Percentiles rank a stretch among this genome's conserved stretches.
phyloP scores from a whole-genome alignment of 2,329 filamentous ascomycete genomes.

The Ascochyta koolunga region DNA sequence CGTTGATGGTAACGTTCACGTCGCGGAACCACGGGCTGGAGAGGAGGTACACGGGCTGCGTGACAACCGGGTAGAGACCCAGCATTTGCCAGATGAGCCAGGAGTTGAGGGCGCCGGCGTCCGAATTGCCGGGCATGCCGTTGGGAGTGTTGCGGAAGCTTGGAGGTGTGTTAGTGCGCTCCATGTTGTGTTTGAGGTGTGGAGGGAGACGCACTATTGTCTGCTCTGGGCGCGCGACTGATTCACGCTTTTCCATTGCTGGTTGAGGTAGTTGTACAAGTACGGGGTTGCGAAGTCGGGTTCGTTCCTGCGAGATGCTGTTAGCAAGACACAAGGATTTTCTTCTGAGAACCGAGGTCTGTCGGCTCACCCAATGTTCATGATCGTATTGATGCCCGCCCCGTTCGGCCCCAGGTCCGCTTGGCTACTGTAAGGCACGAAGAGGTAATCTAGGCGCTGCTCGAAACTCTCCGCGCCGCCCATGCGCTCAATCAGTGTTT shows the following conservation, averaged over 20 bases:
- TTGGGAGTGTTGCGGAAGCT: conserved; percentile 32
- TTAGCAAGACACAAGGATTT: too few relatives aligned
- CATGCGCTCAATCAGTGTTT: conserved; percentile 47
- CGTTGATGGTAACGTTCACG: conserved; percentile 63
- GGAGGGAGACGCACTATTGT: conserved; percentile 32
- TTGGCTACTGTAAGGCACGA: conserved; percentile 41
- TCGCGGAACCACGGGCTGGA: conserved; percentile 53
- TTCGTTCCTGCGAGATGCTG: conserved; percentile 61
- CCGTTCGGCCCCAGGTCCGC: conserved; percentile 44
- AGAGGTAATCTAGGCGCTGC: conserved; percentile 47
- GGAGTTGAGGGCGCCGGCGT: conserved; percentile 54
- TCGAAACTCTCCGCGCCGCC: conserved; percentile 44
- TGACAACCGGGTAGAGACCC: conserved; percentile 61
- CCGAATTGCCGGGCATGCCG: conserved; percentile 52
- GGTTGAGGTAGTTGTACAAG: conserved; percentile 53
- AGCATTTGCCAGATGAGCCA: conserved; percentile 57
- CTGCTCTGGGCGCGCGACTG: conserved; percentile 37
- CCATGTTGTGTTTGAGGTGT: conserved; percentile 12
- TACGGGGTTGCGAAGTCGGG: conserved; percentile 70
- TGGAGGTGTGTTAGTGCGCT: background rate
- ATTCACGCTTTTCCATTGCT: conserved; percentile 48
- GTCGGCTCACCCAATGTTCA: conserved; percentile 28
- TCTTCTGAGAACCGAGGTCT: too few relatives aligned
- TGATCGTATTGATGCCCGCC: conserved; percentile 59
- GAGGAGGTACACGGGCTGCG: conserved; percentile 70